Conservation (phyloP, 305 asterid species). For the Solanum chacoense region DNA sequence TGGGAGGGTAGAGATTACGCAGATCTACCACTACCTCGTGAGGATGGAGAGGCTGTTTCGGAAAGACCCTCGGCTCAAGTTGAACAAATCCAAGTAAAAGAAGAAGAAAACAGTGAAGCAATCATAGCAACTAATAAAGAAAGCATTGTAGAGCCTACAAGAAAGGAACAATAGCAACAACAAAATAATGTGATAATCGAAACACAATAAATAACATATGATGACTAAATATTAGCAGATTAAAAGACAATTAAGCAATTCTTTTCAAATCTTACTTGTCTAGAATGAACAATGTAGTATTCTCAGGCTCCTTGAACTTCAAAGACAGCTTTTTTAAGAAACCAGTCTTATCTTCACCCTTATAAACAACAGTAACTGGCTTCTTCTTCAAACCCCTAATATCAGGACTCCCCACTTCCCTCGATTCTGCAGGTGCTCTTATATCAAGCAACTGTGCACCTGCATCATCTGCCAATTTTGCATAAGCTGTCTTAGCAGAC, state of each 20-base stretch:
- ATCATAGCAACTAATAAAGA: too few species aligned
- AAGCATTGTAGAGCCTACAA: too few species aligned
- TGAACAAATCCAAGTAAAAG: too few species aligned
- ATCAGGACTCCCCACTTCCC: conserved; percentile 67
- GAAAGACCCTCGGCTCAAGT: too few species aligned
- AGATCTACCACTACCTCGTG: too few species aligned
- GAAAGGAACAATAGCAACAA: too few species aligned
- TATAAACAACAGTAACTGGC: conserved; percentile 48
- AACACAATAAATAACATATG: too few species aligned
- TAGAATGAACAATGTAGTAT: conserved; percentile 70
- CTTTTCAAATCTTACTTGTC: conserved; percentile 67
- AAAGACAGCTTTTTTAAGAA: conserved; percentile 64
- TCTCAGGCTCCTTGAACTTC: conserved; percentile 80
- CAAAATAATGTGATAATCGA: too few species aligned
- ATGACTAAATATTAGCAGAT: too few species aligned
- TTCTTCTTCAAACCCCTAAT: conserved; percentile 72
- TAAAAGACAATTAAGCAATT: not conserved
- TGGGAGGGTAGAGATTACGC: too few species aligned
- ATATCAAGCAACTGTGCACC: conserved; percentile 71
- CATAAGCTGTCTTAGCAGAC: conserved; percentile 70
- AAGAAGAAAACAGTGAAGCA: too few species aligned
- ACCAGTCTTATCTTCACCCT: conserved; percentile 67
- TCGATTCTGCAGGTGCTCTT: conserved; percentile 44
- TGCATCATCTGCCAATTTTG: conserved; percentile 58
- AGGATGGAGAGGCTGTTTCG: too few species aligned